Evolutionary conservation across 257 asterid species (phyloP).

Genomic region (Nicotiana sylvestris): DNA sequence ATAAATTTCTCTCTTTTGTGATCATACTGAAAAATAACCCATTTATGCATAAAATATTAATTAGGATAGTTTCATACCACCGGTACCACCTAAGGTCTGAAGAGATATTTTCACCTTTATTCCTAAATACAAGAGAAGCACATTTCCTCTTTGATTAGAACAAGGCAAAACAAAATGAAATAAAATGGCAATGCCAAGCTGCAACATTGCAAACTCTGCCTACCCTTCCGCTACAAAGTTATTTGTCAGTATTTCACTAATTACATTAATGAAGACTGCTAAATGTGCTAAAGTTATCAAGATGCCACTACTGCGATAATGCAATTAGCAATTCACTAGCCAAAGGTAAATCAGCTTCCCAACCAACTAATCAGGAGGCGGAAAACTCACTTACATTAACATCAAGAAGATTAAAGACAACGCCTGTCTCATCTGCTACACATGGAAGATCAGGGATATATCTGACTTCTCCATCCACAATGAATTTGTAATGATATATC

Average conservation of each 20-base stretch:
- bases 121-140: neutral
- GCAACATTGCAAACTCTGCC: neutral
- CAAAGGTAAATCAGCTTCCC: neutral
- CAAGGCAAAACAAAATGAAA: neutral
- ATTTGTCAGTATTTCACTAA: neutral
- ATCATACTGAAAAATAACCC: neutral
- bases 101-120: neutral
- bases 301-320: neutral
- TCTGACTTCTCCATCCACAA: slow-evolving; percentile 75
- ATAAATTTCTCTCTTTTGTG: neutral
- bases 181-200: neutral
- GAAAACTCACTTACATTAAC: slow-evolving; percentile 56
- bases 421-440: slow-evolving; percentile 63
- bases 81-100: neutral
- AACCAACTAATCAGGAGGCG: neutral
- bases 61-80: neutral
- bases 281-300: neutral
- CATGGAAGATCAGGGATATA: slow-evolving; percentile 71
- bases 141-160: neutral
- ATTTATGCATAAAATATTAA: neutral
- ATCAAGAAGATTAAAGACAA: slow-evolving; percentile 69
- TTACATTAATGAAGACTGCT: neutral
- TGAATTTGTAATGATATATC: slow-evolving; percentile 64
- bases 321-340: neutral
- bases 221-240: neutral